Evolutionary conservation across 169 alveolate genomes (phyloP).

Genomic region (Plasmodium billcollinsi): DNA sequence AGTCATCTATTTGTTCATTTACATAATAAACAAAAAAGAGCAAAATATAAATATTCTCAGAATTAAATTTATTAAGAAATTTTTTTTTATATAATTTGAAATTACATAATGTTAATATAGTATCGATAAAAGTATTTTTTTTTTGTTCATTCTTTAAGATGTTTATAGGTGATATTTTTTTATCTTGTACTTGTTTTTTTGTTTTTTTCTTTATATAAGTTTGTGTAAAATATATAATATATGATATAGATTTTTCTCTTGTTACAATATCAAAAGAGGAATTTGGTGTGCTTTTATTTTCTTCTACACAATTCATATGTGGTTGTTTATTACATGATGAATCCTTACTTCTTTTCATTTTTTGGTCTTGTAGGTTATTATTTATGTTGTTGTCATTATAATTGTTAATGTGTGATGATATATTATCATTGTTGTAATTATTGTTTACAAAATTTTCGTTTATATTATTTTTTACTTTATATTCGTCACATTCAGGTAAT

Average conservation of each 20-base stretch:
- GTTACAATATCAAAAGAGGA: background rate
- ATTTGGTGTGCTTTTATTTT: background rate
- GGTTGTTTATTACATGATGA: too few species aligned
- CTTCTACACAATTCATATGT: too few species aligned
- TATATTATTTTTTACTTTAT: background rate
- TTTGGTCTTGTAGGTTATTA: background rate
- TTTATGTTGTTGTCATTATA: background rate
- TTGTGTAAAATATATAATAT: slow-evolving; percentile 26
- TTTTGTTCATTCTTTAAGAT: background rate
- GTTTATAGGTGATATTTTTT: background rate
- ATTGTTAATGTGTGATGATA: background rate
- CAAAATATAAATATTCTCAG: slow-evolving; percentile 57
- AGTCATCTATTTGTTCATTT: slow-evolving; percentile 23
- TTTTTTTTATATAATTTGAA: slow-evolving; percentile 63
- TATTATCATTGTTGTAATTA: background rate
- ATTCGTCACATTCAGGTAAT: background rate
- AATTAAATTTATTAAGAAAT: slow-evolving; percentile 67
- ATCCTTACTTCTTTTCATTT: too few species aligned
- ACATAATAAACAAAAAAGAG: slow-evolving; percentile 55
- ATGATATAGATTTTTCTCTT: slow-evolving; percentile 3
- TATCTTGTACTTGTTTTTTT: slow-evolving; percentile 10
- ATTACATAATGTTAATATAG: slow-evolving; percentile 39
- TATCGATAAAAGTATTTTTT: background rate
- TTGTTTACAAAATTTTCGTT: background rate
- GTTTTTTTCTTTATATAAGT: slow-evolving; percentile 33